Evolutionary conservation across 2,329 filamentous ascomycete species (phyloP), one percentile per base, ranked within the genome.

Genomic region (Pyricularia grisea): DNA sequence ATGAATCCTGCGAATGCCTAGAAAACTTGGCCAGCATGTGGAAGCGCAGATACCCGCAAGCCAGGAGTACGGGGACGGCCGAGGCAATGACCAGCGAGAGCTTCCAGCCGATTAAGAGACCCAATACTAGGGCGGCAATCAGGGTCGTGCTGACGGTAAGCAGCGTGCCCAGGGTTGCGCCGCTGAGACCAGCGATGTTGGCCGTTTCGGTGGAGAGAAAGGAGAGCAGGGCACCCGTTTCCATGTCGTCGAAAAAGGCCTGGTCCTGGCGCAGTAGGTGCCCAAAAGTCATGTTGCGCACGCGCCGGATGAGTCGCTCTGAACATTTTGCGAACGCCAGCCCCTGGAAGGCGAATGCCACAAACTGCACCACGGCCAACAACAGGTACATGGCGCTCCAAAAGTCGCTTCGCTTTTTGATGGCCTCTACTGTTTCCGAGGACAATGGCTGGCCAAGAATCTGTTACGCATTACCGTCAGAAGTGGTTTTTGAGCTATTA

Each of bases 231-330:
- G 93, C 91, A 72, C 95, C 95, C 7, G 93, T 90, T 77, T 95
- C 91, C 72, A 96, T 92, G 64, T 84, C 85, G 78, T 98, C 95
- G 74, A 97, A 99, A 78, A 94, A 98, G 33, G 88, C 83, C 70
- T 98, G 94, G 72, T 98, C 95, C 79, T 98, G 94, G 72, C 94
- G 91, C 67, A 98, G 87, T 82, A 98, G 93, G 28, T 90, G 85
- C 36, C 94, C 86, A 82, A 99, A 97, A 7, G 93, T 91, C 70
- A 84, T 84, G 77, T 95, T 88, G 73, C 95, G 88, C 1, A 94
- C 92, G 25, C 93, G 89, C 76, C 92, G 92, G 69, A 97, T 87
- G 28, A 98, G 85, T 60, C 88, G 86, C 80, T 97, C 92, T n/a
- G 93, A 95, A 80, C 92, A 94, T 74, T 88, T 89, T 23, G 93